phyloP scores from a whole-genome alignment of 441 rosid genomes.

The Arabidopsis lyrata region DNA sequence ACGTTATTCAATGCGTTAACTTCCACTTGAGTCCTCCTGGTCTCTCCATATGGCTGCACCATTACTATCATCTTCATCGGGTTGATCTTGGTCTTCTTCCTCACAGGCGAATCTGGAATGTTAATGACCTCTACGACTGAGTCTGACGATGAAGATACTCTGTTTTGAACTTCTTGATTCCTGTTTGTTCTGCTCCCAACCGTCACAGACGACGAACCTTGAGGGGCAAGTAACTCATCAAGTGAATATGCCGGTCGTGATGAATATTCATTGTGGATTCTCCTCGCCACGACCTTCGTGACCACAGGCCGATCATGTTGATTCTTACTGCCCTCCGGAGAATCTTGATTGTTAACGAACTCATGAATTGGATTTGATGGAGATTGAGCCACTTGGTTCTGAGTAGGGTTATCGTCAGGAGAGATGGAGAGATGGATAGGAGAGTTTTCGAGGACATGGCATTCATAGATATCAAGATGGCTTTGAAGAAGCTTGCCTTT shows the following conservation, averaged over 20 bases:
- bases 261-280: background rate
- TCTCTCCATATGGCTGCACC: slow-evolving; percentile 55
- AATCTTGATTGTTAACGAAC: slow-evolving; percentile 6
- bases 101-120: background rate
- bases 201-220: background rate
- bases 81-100: background rate
- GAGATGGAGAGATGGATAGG: slow-evolving; percentile 57
- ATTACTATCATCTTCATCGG: slow-evolving; percentile 61
- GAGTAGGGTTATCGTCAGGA: slow-evolving; percentile 7
- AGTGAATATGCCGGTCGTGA: background rate
- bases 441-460: slow-evolving; percentile 61
- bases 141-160: background rate
- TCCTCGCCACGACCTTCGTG: background rate
- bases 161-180: background rate
- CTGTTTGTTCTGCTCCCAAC: background rate
- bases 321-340: background rate
- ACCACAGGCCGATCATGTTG: background rate
- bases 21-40: slow-evolving; percentile 63
- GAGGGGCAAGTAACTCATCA: background rate
- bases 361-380: slow-evolving; percentile 44
- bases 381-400: slow-evolving; percentile 24
- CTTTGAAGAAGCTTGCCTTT: slow-evolving; percentile 68
- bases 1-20: slow-evolving; percentile 64
- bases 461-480: slow-evolving; percentile 54
- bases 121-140: background rate